A percentile compares a stretch with the other conserved stretches of the same genome.
Evolutionary conservation across 495 filamentous ascomycete species (phyloP).

Genomic region (Penicillium bovifimosum): DNA sequence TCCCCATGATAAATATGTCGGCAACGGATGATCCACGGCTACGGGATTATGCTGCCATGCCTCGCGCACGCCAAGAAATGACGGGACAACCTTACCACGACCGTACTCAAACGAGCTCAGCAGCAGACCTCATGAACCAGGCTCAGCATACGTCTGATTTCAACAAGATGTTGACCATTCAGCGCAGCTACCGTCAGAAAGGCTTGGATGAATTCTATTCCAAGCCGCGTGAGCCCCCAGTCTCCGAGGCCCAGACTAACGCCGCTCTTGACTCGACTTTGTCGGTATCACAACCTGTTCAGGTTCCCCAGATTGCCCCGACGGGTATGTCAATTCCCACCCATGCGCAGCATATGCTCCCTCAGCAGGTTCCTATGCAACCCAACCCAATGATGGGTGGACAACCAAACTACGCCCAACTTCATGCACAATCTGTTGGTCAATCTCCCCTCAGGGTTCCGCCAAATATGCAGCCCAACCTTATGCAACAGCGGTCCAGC

Average conservation of each 20-base stretch:
- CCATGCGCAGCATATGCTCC: constrained; percentile 37
- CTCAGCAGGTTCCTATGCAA: constrained; percentile 27
- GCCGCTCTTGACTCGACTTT: constrained; percentile 46
- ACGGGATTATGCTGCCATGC: constrained; percentile 75
- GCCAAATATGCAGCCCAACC: constrained; percentile 38
- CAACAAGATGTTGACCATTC: constrained; percentile 73
- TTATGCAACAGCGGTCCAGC: constrained; percentile 42
- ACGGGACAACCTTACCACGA: constrained; percentile 87
- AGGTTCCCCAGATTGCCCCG: constrained; percentile 37
- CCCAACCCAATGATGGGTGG: constrained; percentile 33
- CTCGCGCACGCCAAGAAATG: constrained; percentile 84
- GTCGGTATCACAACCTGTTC: constrained; percentile 42
- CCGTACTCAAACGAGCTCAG: constrained; percentile 69
- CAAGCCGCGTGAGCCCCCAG: constrained; percentile 67
- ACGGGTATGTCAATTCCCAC: constrained; percentile 33
- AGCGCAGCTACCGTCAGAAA: constrained; percentile 66
- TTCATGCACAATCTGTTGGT: constrained; percentile 37
- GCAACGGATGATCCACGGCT: constrained; percentile 71
- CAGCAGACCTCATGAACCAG: constrained; percentile 80
- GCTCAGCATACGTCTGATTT: constrained; percentile 84
- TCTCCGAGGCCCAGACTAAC: constrained; percentile 45
- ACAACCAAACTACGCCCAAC: constrained; percentile 31
- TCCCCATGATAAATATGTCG: constrained; percentile 80
- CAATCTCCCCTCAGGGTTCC: constrained; percentile 44
- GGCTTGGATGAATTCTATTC: constrained; percentile 74